Conservation (phyloP, 345 rosid species). For the Linum trigynum region DNA sequence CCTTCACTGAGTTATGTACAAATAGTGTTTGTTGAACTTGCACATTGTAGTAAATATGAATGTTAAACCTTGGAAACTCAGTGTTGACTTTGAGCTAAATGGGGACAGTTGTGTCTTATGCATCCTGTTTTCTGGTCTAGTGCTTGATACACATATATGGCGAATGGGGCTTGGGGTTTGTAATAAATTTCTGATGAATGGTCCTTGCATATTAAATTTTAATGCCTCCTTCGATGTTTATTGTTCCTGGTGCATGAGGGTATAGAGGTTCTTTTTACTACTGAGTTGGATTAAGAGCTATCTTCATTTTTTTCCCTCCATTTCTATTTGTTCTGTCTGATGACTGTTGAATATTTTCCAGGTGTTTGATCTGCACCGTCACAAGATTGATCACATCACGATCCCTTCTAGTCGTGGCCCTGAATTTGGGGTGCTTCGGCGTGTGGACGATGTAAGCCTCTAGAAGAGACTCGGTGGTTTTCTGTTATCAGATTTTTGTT, state of each 20-base stretch:
- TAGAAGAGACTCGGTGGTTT: not conserved
- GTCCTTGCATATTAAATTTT: not conserved
- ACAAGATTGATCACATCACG: conserved; percentile 85
- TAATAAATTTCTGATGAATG: not conserved
- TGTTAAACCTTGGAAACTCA: not conserved
- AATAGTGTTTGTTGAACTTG: not conserved
- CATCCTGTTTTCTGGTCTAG: too few relatives aligned
- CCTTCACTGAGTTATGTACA: not conserved
- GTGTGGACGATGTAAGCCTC: conserved; percentile 75
- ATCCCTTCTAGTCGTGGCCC: conserved; percentile 71
- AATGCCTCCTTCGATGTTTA: too few relatives aligned
- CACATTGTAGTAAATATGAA: not conserved
- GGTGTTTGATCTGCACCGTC: conserved; percentile 92
- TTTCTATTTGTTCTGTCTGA: not conserved
- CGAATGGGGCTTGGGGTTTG: not conserved
- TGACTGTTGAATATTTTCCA: conserved; percentile 21
- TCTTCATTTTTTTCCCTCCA: not conserved
- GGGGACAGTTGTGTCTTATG: not conserved
- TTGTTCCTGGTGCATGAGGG: not conserved
- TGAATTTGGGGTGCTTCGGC: conserved; percentile 76
- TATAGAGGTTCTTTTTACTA: not conserved
- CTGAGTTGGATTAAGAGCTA: not conserved
- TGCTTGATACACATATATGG: not conserved
- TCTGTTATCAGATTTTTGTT: not conserved
- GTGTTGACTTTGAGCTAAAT: not conserved